Base-by-base conservation (phyloP, 306 rosid species). In the Canavalia gladiata region DNA sequence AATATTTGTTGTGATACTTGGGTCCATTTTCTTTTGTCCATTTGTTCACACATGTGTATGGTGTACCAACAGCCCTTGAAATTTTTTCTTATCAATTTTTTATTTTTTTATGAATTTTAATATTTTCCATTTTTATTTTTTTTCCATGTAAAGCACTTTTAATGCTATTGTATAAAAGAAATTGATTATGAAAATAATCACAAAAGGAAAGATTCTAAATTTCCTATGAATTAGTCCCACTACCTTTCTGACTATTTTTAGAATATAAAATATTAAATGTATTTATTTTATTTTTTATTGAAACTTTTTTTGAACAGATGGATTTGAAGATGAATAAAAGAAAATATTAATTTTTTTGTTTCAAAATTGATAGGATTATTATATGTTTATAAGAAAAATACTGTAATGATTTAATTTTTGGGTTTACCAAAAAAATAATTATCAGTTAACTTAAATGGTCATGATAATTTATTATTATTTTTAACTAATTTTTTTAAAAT, bases 11-110 rank as follows among this genome's bases (percentile, higher is more conserved):
- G 4, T 6, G 13, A 77, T 37, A 64, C 41, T 64, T 77, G 13
- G 74, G 64, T 50, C 54, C 54, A 18, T 73, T 39, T 56, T 41
- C 28, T 10, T 56, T 56, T 55, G 67, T 74, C 50, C 60, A 52
- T 35, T 51, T 33, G 8, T 50, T 33, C 66, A 41, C 39, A 6
- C 49, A 4, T 10, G 28, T 12, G 9, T 25, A 56, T 8, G 4
- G 2, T 28, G 8, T 28, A 35, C 56, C 37, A 8, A 13, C 35
- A 55, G 31, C 31, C 42, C 25, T 46, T 57, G 30, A 34, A 33
- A 7, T 13, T 34, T 7, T n/a, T 68, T 1, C 51, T 41, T 7
- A n/a, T 49, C 75, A 47, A 29, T 30, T 18, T 18, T 18, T 18
- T 18, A 18, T 18, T 18, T 18, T 18, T 18, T 18, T 18, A 18